Evolutionary conservation across 1,139 yeast species (phyloP), one percentile per base, ranked within the genome.

Genomic region (Pichia sp.): DNA sequence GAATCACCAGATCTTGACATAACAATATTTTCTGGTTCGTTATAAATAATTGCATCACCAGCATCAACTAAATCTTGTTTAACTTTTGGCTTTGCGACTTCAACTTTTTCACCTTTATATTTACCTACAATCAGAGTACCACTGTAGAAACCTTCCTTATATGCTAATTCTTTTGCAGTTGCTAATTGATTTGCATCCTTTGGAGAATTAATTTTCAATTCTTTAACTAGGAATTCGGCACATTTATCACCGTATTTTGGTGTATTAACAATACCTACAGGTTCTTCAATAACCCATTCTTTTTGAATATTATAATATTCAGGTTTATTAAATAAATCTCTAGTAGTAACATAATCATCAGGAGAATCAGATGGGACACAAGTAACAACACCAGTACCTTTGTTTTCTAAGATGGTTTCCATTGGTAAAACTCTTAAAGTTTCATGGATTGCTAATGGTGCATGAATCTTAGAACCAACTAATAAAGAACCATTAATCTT

Each of bases 351-450:
- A 65, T 65, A 92, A 74, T 92, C 98, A 72, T 94, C 99, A 53
- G 99, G 97, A 50, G 97, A 90, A 69, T 90, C 97, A 18, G 96
- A 85, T 56, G 98, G 98, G 56, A 90, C 98, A 74, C 97, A 94
- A 11, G 97, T 92, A 52, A 94, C 98, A 41, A 92, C 97, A 73
- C 97, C 98, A 46, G 98, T 94, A 77, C 98, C 98, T 74, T 94
- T 92, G 52, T 82, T 76, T 40, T 96, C 95, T 67, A 92, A 75
- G 51, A 94, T 92, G 36, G 97, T 88, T 70, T 92, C 97, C 99
- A 92, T 92, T 58, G 99, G 99, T 60, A 92, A 77, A 52, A 94
- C 85, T 63, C 94, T 78, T 58, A 92, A 74, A 60, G 86, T 81
- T 50, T 80, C 73, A 66, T 81, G 73, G 26, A 75, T 75, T 18